Base-by-base conservation (phyloP, 495 filamentous ascomycete genomes). In the Talaromyces adpressus region DNA sequence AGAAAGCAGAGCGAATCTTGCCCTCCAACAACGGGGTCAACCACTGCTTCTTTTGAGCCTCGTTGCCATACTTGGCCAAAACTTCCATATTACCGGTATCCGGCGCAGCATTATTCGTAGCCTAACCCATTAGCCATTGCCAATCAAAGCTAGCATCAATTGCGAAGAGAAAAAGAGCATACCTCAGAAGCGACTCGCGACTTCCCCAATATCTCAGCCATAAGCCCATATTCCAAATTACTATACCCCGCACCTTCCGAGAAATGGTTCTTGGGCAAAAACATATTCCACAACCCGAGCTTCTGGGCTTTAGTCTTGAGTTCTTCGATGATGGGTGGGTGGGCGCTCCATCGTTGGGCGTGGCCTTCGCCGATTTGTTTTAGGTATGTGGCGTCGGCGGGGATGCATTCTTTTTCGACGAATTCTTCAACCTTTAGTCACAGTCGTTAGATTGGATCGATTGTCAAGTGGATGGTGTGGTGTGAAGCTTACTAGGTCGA, bases 51-150 rank as follows among this genome's bases (percentile, higher is more conserved):
- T 97, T 96, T 78, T 96, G 92, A n/a, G 81, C 86, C 0, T 92
- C 90, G 64, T 89, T 93, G 20, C 90, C 93, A 70, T 97, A 97
- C 77, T 94, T 96, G 69, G 93, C 92, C 60, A 97, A 73, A 34
- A 96, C 91, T 70, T 97, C 92, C 92, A 97, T 96, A 72, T 97
- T 97, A 7, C 92, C 92, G 0, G 92, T 96, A 73, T 97, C 92
- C 6, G 92, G 92, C 12, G 92, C 92, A 29, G 92, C 83, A 70
- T 91, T 95, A 73, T 97, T 97, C 66, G 89, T 91, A 9, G 93
- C 92, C 83, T 85, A 63, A 9, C 49, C 14, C 36, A 58, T 36
- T 20, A 63, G 49, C 52, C 45, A 49, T 27, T 27, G 1, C 7
- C 14, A 14, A 2, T 20, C 16, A 34, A 36, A 18, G 20, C 27